These are phyloP conservation scores for Phialocephala subalpina DNA, from an alignment of 2,329 filamentous ascomycete species.

Conservation along the genomic window DNA sequence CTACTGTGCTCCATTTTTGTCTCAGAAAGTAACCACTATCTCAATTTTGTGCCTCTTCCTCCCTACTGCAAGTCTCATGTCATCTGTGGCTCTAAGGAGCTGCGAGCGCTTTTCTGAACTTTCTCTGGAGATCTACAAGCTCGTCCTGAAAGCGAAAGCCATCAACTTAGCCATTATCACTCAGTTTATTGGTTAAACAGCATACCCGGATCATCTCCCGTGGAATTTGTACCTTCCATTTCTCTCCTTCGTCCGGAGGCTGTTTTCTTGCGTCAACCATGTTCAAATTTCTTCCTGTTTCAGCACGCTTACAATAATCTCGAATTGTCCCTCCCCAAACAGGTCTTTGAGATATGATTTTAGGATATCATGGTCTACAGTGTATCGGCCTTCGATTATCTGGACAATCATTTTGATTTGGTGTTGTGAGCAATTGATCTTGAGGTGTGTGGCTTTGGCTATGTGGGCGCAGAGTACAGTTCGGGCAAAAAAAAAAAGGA, in stretches of 20 bases:
- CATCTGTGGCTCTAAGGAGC: too few relatives aligned
- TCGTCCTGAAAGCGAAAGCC: constrained; percentile 10
- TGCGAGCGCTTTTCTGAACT: too few relatives aligned
- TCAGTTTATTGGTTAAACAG: background rate
- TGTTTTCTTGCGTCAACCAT: constrained; percentile 8
- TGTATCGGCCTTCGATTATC: constrained; percentile 10
- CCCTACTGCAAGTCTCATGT: too few relatives aligned
- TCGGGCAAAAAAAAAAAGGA: background rate
- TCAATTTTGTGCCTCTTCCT: too few relatives aligned
- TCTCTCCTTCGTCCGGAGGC: constrained; percentile 9
- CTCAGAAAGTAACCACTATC: too few relatives aligned
- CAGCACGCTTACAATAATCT: constrained; percentile 10
- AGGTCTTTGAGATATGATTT: constrained; percentile 12
- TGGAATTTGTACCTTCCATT: constrained; percentile 13
- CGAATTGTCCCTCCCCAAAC: constrained; percentile 9
- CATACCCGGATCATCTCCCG: constrained; percentile 6
- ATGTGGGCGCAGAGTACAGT: constrained; percentile 8
- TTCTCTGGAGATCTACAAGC: constrained; percentile 9
- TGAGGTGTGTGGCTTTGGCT: too few relatives aligned
- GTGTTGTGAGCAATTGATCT: constrained; percentile 1
- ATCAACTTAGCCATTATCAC: constrained; percentile 6
- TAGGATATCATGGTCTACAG: constrained; percentile 13
- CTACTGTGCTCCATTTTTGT: too few relatives aligned
- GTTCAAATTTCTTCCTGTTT: constrained; percentile 7
- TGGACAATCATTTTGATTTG: constrained; percentile 13